Evolutionary conservation across 177 flowering plant genomes (phyloP), one percentile per base, ranked within the genome.

Genomic region (Vitis hybrid): DNA sequence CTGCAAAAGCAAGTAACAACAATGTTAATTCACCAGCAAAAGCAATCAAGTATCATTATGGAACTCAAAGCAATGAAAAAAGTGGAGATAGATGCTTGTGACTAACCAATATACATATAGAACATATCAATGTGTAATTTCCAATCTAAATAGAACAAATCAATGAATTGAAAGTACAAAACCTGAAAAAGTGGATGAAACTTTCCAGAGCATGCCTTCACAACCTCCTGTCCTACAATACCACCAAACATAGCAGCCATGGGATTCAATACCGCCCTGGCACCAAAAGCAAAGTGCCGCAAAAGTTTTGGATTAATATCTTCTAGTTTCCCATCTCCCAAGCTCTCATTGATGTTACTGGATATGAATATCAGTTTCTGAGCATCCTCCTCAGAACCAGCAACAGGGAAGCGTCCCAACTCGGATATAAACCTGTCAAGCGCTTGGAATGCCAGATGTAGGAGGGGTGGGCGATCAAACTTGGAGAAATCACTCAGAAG

Each of bases 191-290:
- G 90, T 55, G 98, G 98, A 79, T 92, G 97, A 69, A 94, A 94
- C 79, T 94, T 94, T 63, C 97, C 97, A 72, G 97, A 92, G 80
- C 98, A 94, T 15, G 98, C 98, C 81, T 94, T 94, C 63, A 94
- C 88, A 75, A 91, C 93, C 81, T 93, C 97, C 69, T 91, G 97
- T 35, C 96, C 97, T 13, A 92, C 97, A 70, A 93, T 80, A 56
- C 98, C 94, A 74, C 97, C 98, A 80, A 94, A 92, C 94, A 94
- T 91, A 68, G 98, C 97, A 75, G 98, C 97, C 97, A 94, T 94
- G 21, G 98, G 98, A 75, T 90, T 93, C 56, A 93, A 74, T 27
- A 91, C 93, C 18, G 98, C 97, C 75, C 82, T 86, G 5, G 97
- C 80, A 66, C 98, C 98, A 83, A 82, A 88, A 14, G 97, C 88